Conservation (phyloP, 305 asterid genomes). For the Fraxinus angustifolia region DNA sequence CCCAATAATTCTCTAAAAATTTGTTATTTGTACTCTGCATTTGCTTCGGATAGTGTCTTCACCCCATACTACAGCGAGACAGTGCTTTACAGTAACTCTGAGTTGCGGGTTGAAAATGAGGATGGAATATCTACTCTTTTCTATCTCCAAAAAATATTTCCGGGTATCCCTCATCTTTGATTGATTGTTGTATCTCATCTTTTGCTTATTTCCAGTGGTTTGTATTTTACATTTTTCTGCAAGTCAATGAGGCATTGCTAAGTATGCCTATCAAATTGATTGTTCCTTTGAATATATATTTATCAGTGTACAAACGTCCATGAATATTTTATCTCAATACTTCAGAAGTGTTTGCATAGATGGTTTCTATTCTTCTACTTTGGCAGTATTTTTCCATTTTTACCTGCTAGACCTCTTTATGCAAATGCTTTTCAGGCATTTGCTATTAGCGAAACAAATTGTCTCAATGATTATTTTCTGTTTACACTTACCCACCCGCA, state of each 20-base stretch:
- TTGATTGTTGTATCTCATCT: slow-evolving; percentile 6
- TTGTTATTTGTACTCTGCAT: slow-evolving; percentile 20
- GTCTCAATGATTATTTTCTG: neutral
- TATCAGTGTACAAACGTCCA: neutral
- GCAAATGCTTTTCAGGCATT: neutral
- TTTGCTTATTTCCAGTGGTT: slow-evolving; percentile 12
- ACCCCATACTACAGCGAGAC: slow-evolving; percentile 99
- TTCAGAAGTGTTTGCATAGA: neutral
- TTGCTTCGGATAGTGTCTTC: slow-evolving; percentile 72
- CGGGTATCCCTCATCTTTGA: slow-evolving; percentile 49
- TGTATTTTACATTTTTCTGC: slow-evolving; percentile 17
- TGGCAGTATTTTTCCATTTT: neutral
- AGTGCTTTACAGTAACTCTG: slow-evolving; percentile 91
- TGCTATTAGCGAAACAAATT: neutral
- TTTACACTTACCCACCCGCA: neutral
- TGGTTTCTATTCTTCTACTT: neutral
- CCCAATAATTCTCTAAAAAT: slow-evolving; percentile 25
- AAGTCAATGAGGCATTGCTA: neutral
- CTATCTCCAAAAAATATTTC: slow-evolving; percentile 97
- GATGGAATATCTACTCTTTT: slow-evolving; percentile 95
- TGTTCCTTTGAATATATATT: neutral
- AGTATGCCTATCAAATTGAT: neutral
- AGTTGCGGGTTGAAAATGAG: slow-evolving; percentile 88
- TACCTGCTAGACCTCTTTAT: slow-evolving; percentile 3
- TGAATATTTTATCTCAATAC: neutral